Base-by-base conservation (phyloP, 2,329 filamentous ascomycete species). In the Fusarium denticulatum region DNA sequence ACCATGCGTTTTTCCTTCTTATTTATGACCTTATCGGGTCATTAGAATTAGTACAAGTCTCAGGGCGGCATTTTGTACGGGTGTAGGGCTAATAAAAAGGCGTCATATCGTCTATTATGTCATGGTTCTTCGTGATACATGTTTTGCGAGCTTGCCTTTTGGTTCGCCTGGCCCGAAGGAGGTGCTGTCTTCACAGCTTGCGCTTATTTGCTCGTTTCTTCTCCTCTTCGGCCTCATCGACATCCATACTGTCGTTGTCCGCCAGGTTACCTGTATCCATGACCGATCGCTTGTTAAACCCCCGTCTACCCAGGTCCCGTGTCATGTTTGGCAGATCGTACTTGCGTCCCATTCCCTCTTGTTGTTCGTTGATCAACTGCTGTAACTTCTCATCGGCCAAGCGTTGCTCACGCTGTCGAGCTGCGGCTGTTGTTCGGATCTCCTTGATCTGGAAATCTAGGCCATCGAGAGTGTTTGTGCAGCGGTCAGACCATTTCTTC, bases 401-500 rank as follows among this genome's bases (percentile, higher is more conserved):
- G 12, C 83, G 80, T 56, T 87, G 85, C 53, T 88, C 86, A 16
- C 81, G 84, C 45, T 88, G 86, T 22, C 90, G 86, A 53, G 83
- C 81, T 34, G 85, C 82, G 3, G 93, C 92, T 3, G 86, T 84
- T 4, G 82, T 81, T 74, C 89, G 91, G 69, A 98, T 91, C 37
- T 82, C 85, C 20, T 86, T 86, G 63, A 97, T 93, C 80, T 97
- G 92, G 3, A 85, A 84, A 72, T 97, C 94, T 7, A 99, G 88
- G 36, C 93, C 92, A 1, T 83, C 84, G 5, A 98, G 89, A 4
- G 94, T 94, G 7, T 86, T 83, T 11, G 90, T 89, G 85, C 96
- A 98, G 66, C 95, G 91, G n/a, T 83, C 85, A 59, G 92, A 91
- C 96, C 96, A 99, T 62, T 88, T 87, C 36, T 87, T 86, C 16